Conservation (phyloP, 139 green algal genomes). For the Haematococcus lacustris region DNA sequence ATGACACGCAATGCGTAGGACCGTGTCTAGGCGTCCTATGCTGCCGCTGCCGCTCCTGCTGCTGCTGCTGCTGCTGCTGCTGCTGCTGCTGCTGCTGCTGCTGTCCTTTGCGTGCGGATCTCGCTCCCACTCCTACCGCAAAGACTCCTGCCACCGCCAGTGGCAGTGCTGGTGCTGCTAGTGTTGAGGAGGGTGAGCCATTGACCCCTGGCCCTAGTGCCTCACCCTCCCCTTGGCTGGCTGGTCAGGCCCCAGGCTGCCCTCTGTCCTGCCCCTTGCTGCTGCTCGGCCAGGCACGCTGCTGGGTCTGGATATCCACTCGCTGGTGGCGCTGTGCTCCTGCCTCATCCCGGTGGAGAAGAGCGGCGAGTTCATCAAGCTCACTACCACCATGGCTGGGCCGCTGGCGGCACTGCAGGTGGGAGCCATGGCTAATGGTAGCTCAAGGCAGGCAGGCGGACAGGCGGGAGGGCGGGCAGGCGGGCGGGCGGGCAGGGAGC, state of each 20-base stretch:
- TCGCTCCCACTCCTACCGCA: no score
- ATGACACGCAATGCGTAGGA: no score
- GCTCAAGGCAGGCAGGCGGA: background rate
- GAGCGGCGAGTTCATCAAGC: conserved; percentile 50
- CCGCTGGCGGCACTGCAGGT: conserved; percentile 57
- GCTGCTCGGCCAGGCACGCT: conserved; percentile 61
- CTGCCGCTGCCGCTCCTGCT: no score
- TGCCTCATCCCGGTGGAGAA: conserved; percentile 71
- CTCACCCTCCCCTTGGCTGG: background rate
- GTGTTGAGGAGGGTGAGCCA: background rate
- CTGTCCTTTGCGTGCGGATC: no score
- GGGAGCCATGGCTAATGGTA: background rate
- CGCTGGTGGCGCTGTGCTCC: conserved; percentile 59
- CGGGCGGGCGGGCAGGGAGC: conserved; percentile 38
- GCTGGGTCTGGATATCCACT: conserved; percentile 21
- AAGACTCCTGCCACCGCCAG: background rate
- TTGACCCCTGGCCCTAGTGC: no score
- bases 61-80: no score
- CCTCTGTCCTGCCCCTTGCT: conserved; percentile 21
- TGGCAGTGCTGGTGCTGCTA: background rate
- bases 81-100: no score
- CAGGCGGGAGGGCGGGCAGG: conserved; percentile 43
- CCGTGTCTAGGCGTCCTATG: no score
- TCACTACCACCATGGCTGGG: conserved; percentile 44
- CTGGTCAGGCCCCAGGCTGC: background rate